A percentile compares a stretch with the other conserved stretches of the same genome.
phyloP scores from a whole-genome alignment of 345 rosid genomes.

The Melastoma malabathricum region DNA sequence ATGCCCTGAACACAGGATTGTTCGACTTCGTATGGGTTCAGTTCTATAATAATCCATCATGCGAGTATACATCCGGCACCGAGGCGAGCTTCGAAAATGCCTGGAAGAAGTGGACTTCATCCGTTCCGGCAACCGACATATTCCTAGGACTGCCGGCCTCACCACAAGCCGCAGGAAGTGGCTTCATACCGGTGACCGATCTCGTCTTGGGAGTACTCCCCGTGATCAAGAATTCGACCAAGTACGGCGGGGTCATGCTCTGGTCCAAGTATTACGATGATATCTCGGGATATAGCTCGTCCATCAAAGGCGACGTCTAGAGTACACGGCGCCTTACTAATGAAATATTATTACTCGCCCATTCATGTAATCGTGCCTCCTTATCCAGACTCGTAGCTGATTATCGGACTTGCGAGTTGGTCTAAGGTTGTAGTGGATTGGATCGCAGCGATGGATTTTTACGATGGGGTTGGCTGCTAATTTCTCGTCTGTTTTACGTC shows the following conservation, averaged over 20 bases:
- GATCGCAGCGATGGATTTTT: too few relatives aligned
- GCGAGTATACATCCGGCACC: constrained; percentile 27
- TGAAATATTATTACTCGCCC: too few relatives aligned
- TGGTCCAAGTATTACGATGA: constrained; percentile 42
- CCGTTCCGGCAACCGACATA: constrained; percentile 19
- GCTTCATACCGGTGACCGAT: constrained; percentile 37
- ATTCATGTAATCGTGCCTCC: too few relatives aligned
- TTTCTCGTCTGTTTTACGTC: too few relatives aligned
- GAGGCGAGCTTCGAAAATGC: constrained; percentile 22
- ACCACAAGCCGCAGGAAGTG: constrained; percentile 37
- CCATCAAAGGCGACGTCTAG: constrained; percentile 27
- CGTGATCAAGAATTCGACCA: constrained; percentile 20
- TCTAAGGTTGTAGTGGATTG: too few relatives aligned
- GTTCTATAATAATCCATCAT: constrained; percentile 41
- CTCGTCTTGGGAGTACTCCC: constrained; percentile 31
- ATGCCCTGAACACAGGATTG: constrained; percentile 36
- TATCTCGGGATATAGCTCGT: constrained; percentile 28
- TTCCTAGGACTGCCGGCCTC: constrained; percentile 51
- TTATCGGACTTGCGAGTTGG: too few relatives aligned
- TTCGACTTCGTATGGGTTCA: constrained; percentile 49
- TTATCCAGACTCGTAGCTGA: too few relatives aligned
- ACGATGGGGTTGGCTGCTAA: too few relatives aligned
- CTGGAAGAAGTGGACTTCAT: constrained; percentile 41
- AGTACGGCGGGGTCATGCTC: constrained; percentile 48
- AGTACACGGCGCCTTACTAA: background rate